These are phyloP conservation scores for Pyrenophora graminea DNA, from an alignment of 2,329 filamentous ascomycete species.

Conservation along the genomic window DNA sequence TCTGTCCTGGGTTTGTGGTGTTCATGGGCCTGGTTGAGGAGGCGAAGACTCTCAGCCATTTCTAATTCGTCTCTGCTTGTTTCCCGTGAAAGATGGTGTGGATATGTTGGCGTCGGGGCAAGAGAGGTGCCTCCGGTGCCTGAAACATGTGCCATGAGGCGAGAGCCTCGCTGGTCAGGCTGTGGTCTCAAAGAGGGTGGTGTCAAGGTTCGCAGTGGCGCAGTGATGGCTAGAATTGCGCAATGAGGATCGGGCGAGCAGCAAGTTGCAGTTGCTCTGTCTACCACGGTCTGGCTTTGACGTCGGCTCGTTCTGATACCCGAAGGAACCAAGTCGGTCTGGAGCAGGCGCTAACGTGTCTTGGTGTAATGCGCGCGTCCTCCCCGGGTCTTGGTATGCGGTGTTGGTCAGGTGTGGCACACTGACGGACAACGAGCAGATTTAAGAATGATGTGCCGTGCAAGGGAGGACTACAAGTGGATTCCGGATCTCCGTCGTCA, in stretches of 20 bases:
- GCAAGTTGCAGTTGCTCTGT: background rate
- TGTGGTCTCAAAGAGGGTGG: constrained; percentile 7
- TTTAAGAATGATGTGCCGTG: constrained; percentile 23
- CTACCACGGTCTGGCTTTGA: background rate
- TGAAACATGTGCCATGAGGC: constrained; percentile 36
- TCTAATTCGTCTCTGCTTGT: constrained; percentile 57
- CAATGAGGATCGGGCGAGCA: constrained; percentile 5
- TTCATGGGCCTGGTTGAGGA: constrained; percentile 52
- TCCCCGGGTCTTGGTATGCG: constrained; percentile 13
- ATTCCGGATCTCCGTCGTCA: constrained; percentile 24
- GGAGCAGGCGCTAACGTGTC: constrained; percentile 33
- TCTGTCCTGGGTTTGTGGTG: constrained; percentile 25
- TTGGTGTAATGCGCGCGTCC: constrained; percentile 13
- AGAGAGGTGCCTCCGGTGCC: constrained; percentile 44
- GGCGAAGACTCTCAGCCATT: constrained; percentile 52
- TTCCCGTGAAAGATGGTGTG: constrained; percentile 48
- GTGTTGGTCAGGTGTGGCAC: constrained; percentile 22
- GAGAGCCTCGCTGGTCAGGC: constrained; percentile 14
- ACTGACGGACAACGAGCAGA: constrained; percentile 18
- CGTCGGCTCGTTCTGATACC: constrained; percentile 21
- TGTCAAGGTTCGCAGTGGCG: constrained; percentile 14
- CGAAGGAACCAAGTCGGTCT: constrained; percentile 14
- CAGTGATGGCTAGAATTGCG: constrained; percentile 26
- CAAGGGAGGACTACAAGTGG: constrained; percentile 23
- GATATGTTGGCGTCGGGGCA: constrained; percentile 43